Base-by-base conservation (phyloP, 768 basidiomycete species). In the Tulasnella sp. region DNA sequence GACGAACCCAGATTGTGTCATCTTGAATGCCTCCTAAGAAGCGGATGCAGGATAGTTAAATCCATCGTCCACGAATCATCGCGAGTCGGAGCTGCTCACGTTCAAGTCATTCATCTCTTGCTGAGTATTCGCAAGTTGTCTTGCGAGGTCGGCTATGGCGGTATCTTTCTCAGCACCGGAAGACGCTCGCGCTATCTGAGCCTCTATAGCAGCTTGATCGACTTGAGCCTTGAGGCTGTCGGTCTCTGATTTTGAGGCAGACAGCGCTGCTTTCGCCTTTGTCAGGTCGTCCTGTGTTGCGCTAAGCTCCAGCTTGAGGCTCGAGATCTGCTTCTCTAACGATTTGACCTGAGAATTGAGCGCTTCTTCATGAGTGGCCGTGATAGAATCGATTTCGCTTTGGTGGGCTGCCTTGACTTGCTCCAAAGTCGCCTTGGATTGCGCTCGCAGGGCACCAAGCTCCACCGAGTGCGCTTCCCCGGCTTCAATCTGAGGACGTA, bases 211-310 rank as follows among this genome's bases (percentile, higher is more conserved):
- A 9, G 81, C 79, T 48, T 80, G 79, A 2, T 87, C 85, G 19
- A 85, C 76, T 67, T 90, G 85, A 19, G 76, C 70, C 49, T 76
- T 80, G 41, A 88, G 71, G 17, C 63, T 74, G 59, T 80, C 79
- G 4, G 81, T 70, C 64, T 89, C 85, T 2, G 74, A 67, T 29
- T 80, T 73, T 4, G 77, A 61, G n/a, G 82, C 77, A 19, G 82
- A 77, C 7, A 83, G 67, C 24, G 79, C 71, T 1, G 78, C 68
- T 69, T 92, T 91, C 4, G 85, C 77, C 74, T 89, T 91, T 2
- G 76, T 67, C 34, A 93, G 81, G 68, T 91, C 88, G 63, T 92
- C 88, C 66, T 84, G 81, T 0, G 90, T 88, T 13, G 88, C 90
- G 67, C 85, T 88, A 44, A 92, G 78, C 64, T 91, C 87, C 29